Percentiles rank a stretch among this genome's conserved stretches.
Conservation (phyloP, 1,284 basidiomycete genomes). For the Sphaerobolus stellatus region DNA sequence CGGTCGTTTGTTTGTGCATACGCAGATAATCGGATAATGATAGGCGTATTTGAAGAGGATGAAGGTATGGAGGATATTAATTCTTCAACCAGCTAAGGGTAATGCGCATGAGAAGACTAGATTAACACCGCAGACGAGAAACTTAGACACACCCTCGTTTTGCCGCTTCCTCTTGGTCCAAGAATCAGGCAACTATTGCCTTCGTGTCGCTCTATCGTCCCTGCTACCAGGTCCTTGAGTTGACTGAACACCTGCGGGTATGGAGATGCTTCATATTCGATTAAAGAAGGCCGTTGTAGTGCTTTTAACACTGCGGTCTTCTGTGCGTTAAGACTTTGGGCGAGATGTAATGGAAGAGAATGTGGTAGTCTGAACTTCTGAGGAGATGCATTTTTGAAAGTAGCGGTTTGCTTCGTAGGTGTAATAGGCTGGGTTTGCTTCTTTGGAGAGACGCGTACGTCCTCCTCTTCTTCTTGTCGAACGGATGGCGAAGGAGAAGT, state of each 20-base stretch:
- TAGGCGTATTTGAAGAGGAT: constrained; percentile 33
- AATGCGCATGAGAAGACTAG: constrained; percentile 12
- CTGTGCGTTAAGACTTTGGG: constrained; percentile 49
- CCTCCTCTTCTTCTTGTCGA: too few relatives aligned
- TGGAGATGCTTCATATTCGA: constrained; percentile 35
- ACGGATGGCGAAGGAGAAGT: too few relatives aligned
- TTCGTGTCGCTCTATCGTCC: constrained; percentile 77
- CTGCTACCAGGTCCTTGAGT: constrained; percentile 61
- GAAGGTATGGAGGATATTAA: constrained; percentile 27
- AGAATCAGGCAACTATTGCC: constrained; percentile 88
- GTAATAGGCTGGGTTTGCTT: background rate
- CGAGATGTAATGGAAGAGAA: constrained; percentile 38
- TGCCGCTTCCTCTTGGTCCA: constrained; percentile 82
- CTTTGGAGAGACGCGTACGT: too few relatives aligned
- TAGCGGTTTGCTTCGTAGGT: background rate
- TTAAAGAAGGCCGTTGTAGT: constrained; percentile 39
- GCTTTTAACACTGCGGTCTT: constrained; percentile 56
- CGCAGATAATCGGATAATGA: constrained; percentile 83
- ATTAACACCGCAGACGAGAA: background rate
- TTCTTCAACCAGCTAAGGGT: constrained; percentile 54
- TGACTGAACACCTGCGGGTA: constrained; percentile 54
- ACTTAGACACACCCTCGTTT: constrained; percentile 64
- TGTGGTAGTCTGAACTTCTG: constrained; percentile 15
- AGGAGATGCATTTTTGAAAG: background rate
- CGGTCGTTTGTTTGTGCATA: constrained; percentile 82